A percentile compares a stretch with the other conserved stretches of the same genome.
Conservation (phyloP, 1,139 yeast species). For the Yamadazyma membranifaciens region DNA sequence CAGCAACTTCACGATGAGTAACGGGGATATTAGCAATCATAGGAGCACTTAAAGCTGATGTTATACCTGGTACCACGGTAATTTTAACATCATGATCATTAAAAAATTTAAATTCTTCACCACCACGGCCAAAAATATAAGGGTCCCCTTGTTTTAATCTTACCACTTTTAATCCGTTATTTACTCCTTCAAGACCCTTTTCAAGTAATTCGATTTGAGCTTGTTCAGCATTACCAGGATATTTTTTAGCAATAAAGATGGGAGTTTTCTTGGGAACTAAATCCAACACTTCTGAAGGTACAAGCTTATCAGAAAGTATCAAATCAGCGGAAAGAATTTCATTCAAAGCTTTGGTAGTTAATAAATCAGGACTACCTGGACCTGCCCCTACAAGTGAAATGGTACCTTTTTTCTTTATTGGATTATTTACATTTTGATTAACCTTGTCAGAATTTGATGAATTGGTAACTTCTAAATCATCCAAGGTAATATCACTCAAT, state of each 20-base stretch:
- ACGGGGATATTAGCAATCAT: conserved; percentile 84
- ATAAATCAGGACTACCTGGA: conserved; percentile 81
- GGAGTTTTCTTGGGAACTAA: conserved; percentile 73
- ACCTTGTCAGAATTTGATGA: not conserved
- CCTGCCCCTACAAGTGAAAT: conserved; percentile 91
- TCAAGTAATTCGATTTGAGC: conserved; percentile 84
- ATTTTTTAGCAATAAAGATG: conserved; percentile 84
- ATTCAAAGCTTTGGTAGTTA: conserved; percentile 82
- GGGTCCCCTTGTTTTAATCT: conserved; percentile 97
- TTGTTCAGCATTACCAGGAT: conserved; percentile 94
- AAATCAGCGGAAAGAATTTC: conserved; percentile 82
- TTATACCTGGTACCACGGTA: conserved; percentile 78
- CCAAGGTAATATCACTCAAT: conserved; percentile 56
- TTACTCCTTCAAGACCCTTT: conserved; percentile 64
- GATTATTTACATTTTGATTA: not conserved
- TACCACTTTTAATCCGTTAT: conserved; percentile 73
- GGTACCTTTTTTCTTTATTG: conserved; percentile 35
- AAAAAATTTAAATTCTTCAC: conserved; percentile 82
- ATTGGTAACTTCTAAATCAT: conserved; percentile 38
- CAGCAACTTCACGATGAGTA: conserved; percentile 90
- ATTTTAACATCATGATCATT: conserved; percentile 66
- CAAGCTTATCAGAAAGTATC: conserved; percentile 86
- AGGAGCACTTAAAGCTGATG: conserved; percentile 90
- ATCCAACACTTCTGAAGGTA: conserved; percentile 83
- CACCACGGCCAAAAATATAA: conserved; percentile 94